These are phyloP conservation scores for Leptographium lundbergii DNA, from an alignment of 2,329 filamentous ascomycete species.

Conservation along the genomic window DNA sequence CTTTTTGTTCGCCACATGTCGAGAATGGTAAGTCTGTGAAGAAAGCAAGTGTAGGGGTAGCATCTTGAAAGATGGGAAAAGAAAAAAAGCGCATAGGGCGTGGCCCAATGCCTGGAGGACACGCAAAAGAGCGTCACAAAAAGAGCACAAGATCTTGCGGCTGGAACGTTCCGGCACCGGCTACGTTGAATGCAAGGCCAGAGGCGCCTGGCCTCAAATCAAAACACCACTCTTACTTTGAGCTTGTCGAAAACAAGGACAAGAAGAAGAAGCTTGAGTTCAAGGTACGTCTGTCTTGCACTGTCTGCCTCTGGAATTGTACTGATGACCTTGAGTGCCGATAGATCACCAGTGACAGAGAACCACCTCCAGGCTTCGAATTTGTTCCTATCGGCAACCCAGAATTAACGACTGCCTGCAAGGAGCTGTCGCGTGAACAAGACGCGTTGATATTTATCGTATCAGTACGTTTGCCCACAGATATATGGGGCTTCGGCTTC, in stretches of 20 bases:
- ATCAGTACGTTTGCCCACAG: constrained; percentile 32
- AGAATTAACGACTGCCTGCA: constrained; percentile 46
- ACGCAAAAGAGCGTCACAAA: not conserved
- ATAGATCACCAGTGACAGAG: constrained; percentile 38
- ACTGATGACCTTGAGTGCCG: not conserved
- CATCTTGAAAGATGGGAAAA: not conserved
- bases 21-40: not conserved
- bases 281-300: constrained; percentile 30
- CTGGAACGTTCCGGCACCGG: not conserved
- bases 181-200: constrained; percentile 17
- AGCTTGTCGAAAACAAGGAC: constrained; percentile 51
- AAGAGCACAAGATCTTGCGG: not conserved
- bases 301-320: not conserved
- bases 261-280: constrained; percentile 53
- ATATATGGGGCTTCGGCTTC: too few relatives aligned
- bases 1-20: not conserved
- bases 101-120: not conserved
- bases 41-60: not conserved
- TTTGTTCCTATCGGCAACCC: constrained; percentile 53
- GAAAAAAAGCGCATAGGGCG: not conserved
- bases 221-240: constrained; percentile 50
- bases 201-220: constrained; percentile 25
- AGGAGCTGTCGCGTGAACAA: constrained; percentile 49
- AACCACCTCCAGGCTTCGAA: constrained; percentile 47
- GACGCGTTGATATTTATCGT: constrained; percentile 56